Evolutionary conservation across 2,329 filamentous ascomycete genomes (phyloP), one percentile per base, ranked within the genome.

Genomic region (Phaeosphaeria sp.): DNA sequence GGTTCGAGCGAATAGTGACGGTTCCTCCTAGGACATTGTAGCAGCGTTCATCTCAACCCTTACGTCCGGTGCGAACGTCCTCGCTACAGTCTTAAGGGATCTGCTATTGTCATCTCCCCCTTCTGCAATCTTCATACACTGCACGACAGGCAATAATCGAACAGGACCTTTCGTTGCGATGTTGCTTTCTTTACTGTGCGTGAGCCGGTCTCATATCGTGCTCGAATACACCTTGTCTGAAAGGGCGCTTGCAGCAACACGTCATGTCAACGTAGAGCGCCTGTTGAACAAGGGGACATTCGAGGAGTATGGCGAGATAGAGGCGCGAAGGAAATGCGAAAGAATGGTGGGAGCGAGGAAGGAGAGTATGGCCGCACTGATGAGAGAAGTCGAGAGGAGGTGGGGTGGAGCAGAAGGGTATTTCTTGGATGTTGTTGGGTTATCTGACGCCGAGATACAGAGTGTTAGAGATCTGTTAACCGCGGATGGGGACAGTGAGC

Each of bases 141-240:
- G 90, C 73, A 90, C 89, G 0, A 89, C 88, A 0, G 90, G 90
- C 9, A 93, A 92, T 73, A 90, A 92, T 72, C 82, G 90, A 51
- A 92, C 90, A 0, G 90, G 90, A 2, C 82, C 91, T 5, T 75
- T 91, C 36, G 83, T 86, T 22, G 89, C 89, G 2, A 68, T 93
- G 44, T 72, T 92, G 17, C 78, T 91, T 25, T 76, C 84, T 17
- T 78, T 92, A 11, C 86, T 86, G 17, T 86, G 86, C 3, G 86
- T 91, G 0, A 76, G 81, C 1, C 81, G 87, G 63, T 79, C 89
- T 84, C 15, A 18, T 18, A 57, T 74, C 4, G 87, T 87, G 0
- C 75, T 84, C 39, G 90, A 92, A 73, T 92, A 92, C 72, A 80
- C 81, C n/a, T 77, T 91, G 11, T 90, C 88, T 0, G 85, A 90